phyloP scores from a whole-genome alignment of 352 stramenopile species.

The Detonula confervacea region DNA sequence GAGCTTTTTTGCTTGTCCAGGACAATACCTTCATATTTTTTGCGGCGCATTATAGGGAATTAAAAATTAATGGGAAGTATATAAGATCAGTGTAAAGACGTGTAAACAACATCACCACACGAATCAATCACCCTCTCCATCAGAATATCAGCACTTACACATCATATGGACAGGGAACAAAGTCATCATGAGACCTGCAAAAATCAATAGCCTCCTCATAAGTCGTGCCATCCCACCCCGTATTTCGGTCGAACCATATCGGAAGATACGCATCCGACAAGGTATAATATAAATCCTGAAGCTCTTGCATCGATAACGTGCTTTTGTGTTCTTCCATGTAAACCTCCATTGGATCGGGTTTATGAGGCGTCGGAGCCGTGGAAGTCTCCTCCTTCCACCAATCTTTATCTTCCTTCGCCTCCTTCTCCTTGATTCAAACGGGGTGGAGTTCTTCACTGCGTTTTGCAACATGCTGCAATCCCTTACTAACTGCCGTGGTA shows the following conservation, averaged over 20 bases:
- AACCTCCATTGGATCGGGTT: not conserved
- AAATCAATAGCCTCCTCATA: constrained; percentile 45
- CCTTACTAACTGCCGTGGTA: constrained; percentile 25
- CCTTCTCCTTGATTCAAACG: constrained; percentile 18
- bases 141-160: no score
- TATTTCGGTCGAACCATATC: constrained; percentile 44
- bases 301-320: constrained; percentile 1
- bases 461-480: constrained; percentile 27
- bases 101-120: not conserved
- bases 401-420: constrained; percentile 16
- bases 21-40: constrained; percentile 39
- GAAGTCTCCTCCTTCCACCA: constrained; percentile 20
- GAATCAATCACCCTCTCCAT: no score
- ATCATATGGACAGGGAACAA: constrained; percentile 49
- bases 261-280: constrained; percentile 34
- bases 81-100: no score
- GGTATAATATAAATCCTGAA: constrained; percentile 15
- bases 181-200: constrained; percentile 40
- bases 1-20: constrained; percentile 9
- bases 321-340: constrained; percentile 12
- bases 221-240: constrained; percentile 40
- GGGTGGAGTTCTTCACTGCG: constrained; percentile 15
- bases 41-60: no score
- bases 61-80: no score
- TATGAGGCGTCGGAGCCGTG: constrained; percentile 10